Evolutionary conservation across 306 rosid species (phyloP), one percentile per base, ranked within the genome.

Genomic region (Malus fusca): DNA sequence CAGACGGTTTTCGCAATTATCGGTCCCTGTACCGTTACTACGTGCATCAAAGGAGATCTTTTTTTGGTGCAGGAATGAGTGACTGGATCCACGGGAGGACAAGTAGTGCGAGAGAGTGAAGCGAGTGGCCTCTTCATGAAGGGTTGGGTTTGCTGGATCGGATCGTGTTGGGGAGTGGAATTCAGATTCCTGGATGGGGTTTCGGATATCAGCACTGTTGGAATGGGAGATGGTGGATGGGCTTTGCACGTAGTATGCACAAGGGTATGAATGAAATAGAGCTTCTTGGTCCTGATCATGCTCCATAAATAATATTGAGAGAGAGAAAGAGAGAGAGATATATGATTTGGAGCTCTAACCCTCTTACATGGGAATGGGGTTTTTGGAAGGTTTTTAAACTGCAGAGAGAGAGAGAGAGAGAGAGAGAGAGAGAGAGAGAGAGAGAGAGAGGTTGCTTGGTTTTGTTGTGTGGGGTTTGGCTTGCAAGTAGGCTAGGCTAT

Each of bases 211-310:
- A 1, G 86, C 46, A 53, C 88, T 88, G 77, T 91, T 86, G 63
- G 89, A 88, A 10, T 87, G 93, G 79, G 97, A 92, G 61, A 89
- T 4, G 30, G 89, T 86, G 76, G 97, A 88, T 13, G 98, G 98
- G 85, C 98, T 91, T 75, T 88, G 97, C 4, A 94, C 98, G 71
- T 81, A 91, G 83, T 94, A 90, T 10, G 88, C 78, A 33, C 87
- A 89, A 4, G 90, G 91, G 78, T 91, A 91, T 7, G 93, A 51
- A 78, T 78, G 88, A 28, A 86, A 75, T 18, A 85, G 68, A 70
- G 75, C 78, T 8, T 88, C 97, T 61, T 88, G 88, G n/a, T 93
- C 98, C 71, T 89, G 90, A 62, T 81, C 82, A 48, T 76, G 82
- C 62, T 74, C 82, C 85, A 76, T 76, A 11, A 13, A 15, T 2